Base-by-base conservation (phyloP, 1,284 basidiomycete genomes). In the Malassezia globosa region DNA sequence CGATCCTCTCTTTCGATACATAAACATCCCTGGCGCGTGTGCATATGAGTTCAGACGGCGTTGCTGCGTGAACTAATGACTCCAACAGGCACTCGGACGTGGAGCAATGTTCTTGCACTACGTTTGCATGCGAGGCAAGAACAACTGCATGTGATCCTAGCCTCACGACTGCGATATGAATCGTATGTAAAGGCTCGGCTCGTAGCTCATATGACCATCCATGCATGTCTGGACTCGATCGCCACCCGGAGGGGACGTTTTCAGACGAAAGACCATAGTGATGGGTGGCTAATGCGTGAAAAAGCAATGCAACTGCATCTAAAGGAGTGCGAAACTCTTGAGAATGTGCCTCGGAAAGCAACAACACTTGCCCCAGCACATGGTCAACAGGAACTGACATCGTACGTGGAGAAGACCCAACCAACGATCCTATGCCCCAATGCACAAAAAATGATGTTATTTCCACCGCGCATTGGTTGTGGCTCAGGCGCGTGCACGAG, bases 161-260 rank as follows among this genome's bases (percentile, higher is more conserved):
- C 7, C 37, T 41, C 21, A 43, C 36, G 27, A 50, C 36, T 5
- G 37, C 35, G 7, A 43, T 14, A 35, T 43, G 29, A 14, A 34
- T 21, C 4, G 41, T 34, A 21, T 25, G 39, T n/a, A n/a, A n/a
- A n/a, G n/a, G n/a, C n/a, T n/a, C n/a, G n/a, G n/a, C 26, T 2
- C 16, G 39, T 10, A 27, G 19, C 6, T 11, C 7, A 33, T 43
- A 43, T 22, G 41, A 13, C 34, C 33, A 27, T 24, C 23, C 43
- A 16, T 45, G 43, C n/a, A 18, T 14, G 21, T 37, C 16, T 5
- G 26, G 34, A 21, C 33, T 29, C n/a, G 43, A 45, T 24, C 35
- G 43, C 41, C 41, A 43, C 18, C 10, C 13, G 14, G 13, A 7
- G 29, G 41, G 27, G 21, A 24, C 10, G n/a, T 14, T 6, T 18